A percentile compares a stretch with the other conserved stretches of the same genome.
Conservation (phyloP, 805 yeast species). For the Lachancea nothofagi region DNA sequence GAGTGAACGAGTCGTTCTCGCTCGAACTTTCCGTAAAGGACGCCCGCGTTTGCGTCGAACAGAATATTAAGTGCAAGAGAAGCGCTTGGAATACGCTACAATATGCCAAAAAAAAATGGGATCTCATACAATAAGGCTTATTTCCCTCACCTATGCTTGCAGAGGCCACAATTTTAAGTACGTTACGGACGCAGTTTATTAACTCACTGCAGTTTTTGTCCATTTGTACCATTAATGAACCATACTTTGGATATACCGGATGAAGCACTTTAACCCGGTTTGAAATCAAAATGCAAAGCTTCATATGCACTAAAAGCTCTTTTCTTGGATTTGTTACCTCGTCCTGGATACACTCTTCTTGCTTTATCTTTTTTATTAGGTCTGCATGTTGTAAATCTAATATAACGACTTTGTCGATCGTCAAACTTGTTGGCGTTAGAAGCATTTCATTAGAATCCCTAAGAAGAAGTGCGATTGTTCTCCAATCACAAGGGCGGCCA, state of each 20-base stretch:
- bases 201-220: conserved; percentile 13
- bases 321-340: neutral
- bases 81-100: conserved; percentile 14
- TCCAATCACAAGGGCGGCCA: conserved; percentile 12
- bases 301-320: conserved; percentile 9
- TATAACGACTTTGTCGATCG: conserved; percentile 11
- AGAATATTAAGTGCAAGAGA: conserved; percentile 12
- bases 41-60: conserved; percentile 7
- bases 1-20: neutral
- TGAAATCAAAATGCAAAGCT: conserved; percentile 12
- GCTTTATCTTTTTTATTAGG: conserved; percentile 9
- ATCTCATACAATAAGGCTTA: conserved; percentile 6
- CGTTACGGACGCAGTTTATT: conserved; percentile 7
- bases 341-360: neutral
- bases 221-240: conserved; percentile 6
- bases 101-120: conserved; percentile 15
- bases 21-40: neutral
- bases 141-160: conserved; percentile 8
- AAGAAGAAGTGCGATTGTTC: conserved; percentile 12
- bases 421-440: conserved; percentile 6
- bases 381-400: conserved; percentile 12
- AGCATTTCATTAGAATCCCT: conserved; percentile 12
- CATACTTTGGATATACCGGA: conserved; percentile 11
- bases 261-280: conserved; percentile 10
- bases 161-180: conserved; percentile 6